Base-by-base conservation (phyloP, 768 basidiomycete genomes). In the Pisolithus sp. region DNA sequence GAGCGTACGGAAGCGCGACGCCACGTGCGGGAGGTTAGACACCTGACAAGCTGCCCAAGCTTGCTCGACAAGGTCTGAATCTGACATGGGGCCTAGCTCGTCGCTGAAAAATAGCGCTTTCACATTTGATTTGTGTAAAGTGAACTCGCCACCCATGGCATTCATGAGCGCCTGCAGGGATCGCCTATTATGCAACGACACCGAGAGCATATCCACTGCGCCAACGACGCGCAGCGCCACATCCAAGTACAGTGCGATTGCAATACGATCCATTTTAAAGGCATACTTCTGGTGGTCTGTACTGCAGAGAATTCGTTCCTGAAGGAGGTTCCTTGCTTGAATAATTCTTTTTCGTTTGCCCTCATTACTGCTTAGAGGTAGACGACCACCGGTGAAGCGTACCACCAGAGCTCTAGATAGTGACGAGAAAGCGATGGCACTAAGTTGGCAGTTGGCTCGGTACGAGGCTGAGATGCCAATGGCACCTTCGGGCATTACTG, bases 181-280 rank as follows among this genome's bases (percentile, higher is more conserved):
- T 5, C 66, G 56, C 23, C 74, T 71, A 31, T 53, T 31, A 21
- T 21, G 39, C 2, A 15, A 52, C 10, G 59, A 43, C 2, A 66
- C 46, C 0, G 77, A 77, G 7, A 76, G 54, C 45, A 79, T 53
- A 44, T 81, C 76, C 26, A 76, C 68, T 1, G 63, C 77, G 15
- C 51, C 51, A 12, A 45, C 49, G 10, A 78, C 67, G 8, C 59
- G 61, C 10, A 76, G 49, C 0, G 61, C 65, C 6, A 70, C 44
- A 50, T 81, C 79, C 12, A n/a, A n/a, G n/a, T n/a, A n/a, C n/a
- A n/a, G n/a, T 2, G 76, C 63, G 4, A 69, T 53, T 0, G 71
- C 68, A 0, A 81, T 56, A 34, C 64, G 68, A 55, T 80, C 79
- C 77, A 78, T 76, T 28, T 63, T 60, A n/a, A n/a, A n/a, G n/a